Base-by-base conservation (phyloP, 2,329 filamentous ascomycete genomes). In the Cercospora nicotianae region DNA sequence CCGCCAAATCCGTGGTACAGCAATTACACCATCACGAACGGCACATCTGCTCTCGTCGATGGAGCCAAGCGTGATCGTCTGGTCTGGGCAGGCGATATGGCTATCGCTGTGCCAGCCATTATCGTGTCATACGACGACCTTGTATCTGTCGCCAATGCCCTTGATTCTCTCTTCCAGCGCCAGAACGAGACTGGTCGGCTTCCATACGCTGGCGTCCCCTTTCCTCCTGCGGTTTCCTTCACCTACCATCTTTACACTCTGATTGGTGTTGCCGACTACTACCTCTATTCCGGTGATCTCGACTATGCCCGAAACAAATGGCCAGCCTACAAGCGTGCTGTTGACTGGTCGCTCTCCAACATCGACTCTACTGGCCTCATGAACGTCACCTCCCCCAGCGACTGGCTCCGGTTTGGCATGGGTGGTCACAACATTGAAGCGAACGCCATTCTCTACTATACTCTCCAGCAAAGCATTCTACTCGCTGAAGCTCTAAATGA, bases 61-160 rank as follows among this genome's bases (percentile, higher is more conserved):
- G 87, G 87, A 13, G 85, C 85, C 1, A 89, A 89, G 74, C 81
- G 87, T 33, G 87, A 89, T 72, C 81, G 86, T 8, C 79, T 86
- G 18, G 84, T 89, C 2, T 89, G 87, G 86, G 83, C 87, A 10
- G 87, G 87, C 1, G 87, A 90, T 73, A 86, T 89, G 80, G 82
- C 82, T 4, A 85, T 84, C 61, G 82, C 83, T 2, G 81, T 85
- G 0, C 82, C 82, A 1, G 78, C 79, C 4, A 77, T 80, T 0
- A 85, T 86, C 68, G 84, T 83, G 0, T 81, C 82, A 1, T 75
- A 84, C 6, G 85, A 85, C 63, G 79, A 69, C 75, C 77, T 51
- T 73, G 78, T 73, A 74, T 78, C 61, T 70, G 78, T 42, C 74
- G 79, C 30, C 70, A 80, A 60, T 42, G 72, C 75, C 4, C 67